A percentile compares a stretch with the other conserved stretches of the same genome.
Conservation (phyloP, 2,329 filamentous ascomycete species). For the Aspergillus ochraceus region DNA sequence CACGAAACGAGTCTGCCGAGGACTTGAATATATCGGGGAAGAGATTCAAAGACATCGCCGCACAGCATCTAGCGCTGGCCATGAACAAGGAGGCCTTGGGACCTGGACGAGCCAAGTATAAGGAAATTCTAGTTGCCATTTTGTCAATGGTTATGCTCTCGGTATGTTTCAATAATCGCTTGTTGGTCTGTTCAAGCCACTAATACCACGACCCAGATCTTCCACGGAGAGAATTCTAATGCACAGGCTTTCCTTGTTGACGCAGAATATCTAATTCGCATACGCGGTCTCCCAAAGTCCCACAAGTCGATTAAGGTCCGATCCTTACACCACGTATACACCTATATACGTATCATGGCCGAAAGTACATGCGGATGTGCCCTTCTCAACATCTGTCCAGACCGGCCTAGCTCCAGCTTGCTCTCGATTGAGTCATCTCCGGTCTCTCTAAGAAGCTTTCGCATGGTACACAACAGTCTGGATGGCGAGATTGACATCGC, state of each 20-base stretch:
- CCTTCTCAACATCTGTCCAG: slow-evolving; percentile 12
- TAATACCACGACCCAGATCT: not conserved
- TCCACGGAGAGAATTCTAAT: slow-evolving; percentile 15
- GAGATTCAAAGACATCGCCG: slow-evolving; percentile 11
- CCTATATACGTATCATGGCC: slow-evolving; percentile 30
- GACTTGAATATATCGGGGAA: not conserved
- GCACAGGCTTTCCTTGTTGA: slow-evolving; percentile 31
- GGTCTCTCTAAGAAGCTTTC: slow-evolving; percentile 30
- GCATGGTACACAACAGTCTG: slow-evolving; percentile 22
- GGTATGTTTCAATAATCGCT: slow-evolving; percentile 5
- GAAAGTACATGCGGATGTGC: slow-evolving; percentile 24
- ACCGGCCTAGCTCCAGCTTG: slow-evolving; percentile 4
- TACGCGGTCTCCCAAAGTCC: slow-evolving; percentile 27
- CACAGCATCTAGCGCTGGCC: slow-evolving; percentile 17
- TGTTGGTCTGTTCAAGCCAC: not conserved
- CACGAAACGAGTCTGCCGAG: not conserved
- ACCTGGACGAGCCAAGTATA: slow-evolving; percentile 25
- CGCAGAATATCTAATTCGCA: slow-evolving; percentile 29
- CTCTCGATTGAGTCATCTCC: slow-evolving; percentile 15
- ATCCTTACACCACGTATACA: slow-evolving; percentile 34
- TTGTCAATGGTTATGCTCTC: slow-evolving; percentile 21
- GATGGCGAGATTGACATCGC: slow-evolving; percentile 29
- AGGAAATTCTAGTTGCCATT: slow-evolving; percentile 28
- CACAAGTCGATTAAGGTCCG: slow-evolving; percentile 29
- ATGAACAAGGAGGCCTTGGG: slow-evolving; percentile 19